Evolutionary conservation across 2,329 filamentous ascomycete species (phyloP), one percentile per base, ranked within the genome.

Genomic region (Diaporthe ilicicola): DNA sequence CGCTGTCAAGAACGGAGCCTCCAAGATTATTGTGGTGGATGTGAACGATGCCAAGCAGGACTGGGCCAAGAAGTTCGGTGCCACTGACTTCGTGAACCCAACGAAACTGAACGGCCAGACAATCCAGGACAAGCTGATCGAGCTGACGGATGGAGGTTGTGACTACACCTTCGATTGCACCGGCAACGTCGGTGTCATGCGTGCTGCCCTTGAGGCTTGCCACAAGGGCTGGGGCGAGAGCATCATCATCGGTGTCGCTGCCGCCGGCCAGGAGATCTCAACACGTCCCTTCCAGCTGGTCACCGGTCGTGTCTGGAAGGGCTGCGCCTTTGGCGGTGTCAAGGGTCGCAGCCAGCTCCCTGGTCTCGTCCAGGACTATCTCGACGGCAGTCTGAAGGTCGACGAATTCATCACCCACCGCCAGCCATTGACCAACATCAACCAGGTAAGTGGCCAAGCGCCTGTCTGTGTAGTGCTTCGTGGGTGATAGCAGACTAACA

Each of bases 131-230:
- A 92, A 96, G 86, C 89, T 99, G 75, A 90, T 98, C 76, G 95
- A 98, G 84, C 94, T 98, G 92, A 99, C 96, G 1, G 96, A 98
- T 78, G 96, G 96, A 75, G 96, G 96, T 66, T 97, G 94, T 81
- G 96, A 99, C 86, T 98, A 98, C 87, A 99, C 96, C 56, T 99
- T 99, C 81, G 96, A 99, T 86, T 98, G 96, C 88, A 99, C 96
- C 7, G 96, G 96, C 72, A 98, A 98, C 79, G 95, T 98, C 64
- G 90, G 91, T 76, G 96, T 99, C 69, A 99, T 97, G 96, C 90
- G 96, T 74, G 93, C 94, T 67, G 96, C 96, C 50, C 91, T 99
- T 71, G 95, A 99, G 87, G 95, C 96, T 59, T 98, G 95, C 87
- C 96, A 99, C 88, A 99, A 99, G 90, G 96, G 96, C 64, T 99